Evolutionary conservation across 306 rosid species (phyloP).

Genomic region (Phaseolus lunatus): DNA sequence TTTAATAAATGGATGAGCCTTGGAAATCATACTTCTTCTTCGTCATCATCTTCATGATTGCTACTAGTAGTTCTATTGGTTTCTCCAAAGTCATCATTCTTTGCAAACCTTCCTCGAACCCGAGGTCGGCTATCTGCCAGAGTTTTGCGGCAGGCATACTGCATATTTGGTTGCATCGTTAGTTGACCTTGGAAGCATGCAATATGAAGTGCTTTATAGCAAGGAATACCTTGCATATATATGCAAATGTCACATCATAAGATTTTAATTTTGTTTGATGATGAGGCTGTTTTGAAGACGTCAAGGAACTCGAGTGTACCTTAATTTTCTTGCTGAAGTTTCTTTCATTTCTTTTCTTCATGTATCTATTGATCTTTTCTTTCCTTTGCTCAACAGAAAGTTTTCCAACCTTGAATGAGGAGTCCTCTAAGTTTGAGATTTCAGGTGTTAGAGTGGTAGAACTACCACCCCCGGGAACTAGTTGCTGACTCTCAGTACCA

Average conservation of each 20-base stretch:
- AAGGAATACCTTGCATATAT: conserved; percentile 29
- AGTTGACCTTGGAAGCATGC: conserved; percentile 39
- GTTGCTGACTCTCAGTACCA: conserved; percentile 71
- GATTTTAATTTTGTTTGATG: conserved; percentile 24
- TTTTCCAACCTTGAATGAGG: conserved; percentile 86
- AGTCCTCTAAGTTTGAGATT: conserved; percentile 81
- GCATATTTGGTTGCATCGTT: conserved; percentile 48
- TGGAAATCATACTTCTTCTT: conserved; percentile 67
- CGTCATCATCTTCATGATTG: conserved; percentile 86
- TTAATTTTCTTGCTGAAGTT: conserved; percentile 98
- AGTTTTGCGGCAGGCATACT: conserved; percentile 98
- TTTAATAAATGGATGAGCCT: background rate
- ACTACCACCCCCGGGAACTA: conserved; percentile 66
- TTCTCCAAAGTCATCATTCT: conserved; percentile 89
- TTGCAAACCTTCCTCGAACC: conserved; percentile 95
- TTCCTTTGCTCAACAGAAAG: conserved; percentile 90
- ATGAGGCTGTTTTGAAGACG: background rate
- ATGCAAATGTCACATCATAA: conserved; percentile 26
- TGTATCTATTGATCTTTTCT: conserved; percentile 93
- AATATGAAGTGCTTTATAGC: conserved; percentile 19
- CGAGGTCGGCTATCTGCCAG: conserved; percentile 98
- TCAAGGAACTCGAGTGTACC: conserved; percentile 50
- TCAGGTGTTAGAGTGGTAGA: conserved; percentile 68
- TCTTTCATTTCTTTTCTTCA: conserved; percentile 97
- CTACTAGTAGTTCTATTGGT: conserved; percentile 63